A percentile compares a stretch with the other conserved stretches of the same genome.
phyloP scores from a whole-genome alignment of 106 monocot species.

The Apostasia shenzhenica region DNA sequence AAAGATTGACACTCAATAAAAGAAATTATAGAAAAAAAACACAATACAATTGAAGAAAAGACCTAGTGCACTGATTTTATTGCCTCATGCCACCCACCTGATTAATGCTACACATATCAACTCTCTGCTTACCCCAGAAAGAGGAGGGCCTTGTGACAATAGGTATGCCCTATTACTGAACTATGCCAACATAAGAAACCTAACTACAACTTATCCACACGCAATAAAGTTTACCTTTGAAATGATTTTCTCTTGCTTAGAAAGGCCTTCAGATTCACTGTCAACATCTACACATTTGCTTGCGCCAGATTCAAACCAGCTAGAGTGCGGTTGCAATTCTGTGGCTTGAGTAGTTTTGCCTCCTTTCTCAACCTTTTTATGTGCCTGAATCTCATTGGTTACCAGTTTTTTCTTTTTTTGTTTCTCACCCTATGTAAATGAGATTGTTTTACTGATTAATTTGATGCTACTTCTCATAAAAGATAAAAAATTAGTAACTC shows the following conservation, averaged over 20 bases:
- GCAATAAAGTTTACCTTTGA: conserved; percentile 19
- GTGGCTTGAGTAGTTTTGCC: conserved; percentile 2
- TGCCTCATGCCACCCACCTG: no score
- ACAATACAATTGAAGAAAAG: no score
- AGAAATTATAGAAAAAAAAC: no score
- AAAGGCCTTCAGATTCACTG: conserved; percentile 5
- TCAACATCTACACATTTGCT: background rate
- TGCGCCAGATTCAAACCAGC: background rate
- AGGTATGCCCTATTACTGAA: no score
- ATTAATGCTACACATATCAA: no score
- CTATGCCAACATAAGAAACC: background rate
- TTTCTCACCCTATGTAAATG: conserved; percentile 19
- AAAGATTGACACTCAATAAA: no score
- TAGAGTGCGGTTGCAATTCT: conserved; percentile 3
- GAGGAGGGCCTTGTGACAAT: no score
- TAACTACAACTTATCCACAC: background rate
- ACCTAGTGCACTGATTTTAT: no score
- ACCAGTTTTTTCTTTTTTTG: conserved; percentile 16
- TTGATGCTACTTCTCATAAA: background rate
- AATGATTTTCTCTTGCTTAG: background rate
- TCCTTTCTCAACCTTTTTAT: conserved; percentile 13
- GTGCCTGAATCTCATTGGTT: background rate
- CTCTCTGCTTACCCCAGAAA: no score
- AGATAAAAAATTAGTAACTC: background rate
- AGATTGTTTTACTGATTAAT: background rate